Percentiles rank a stretch among this genome's conserved stretches.
phyloP scores from a whole-genome alignment of 257 asterid species.

The Paraleonurus japonicus region DNA sequence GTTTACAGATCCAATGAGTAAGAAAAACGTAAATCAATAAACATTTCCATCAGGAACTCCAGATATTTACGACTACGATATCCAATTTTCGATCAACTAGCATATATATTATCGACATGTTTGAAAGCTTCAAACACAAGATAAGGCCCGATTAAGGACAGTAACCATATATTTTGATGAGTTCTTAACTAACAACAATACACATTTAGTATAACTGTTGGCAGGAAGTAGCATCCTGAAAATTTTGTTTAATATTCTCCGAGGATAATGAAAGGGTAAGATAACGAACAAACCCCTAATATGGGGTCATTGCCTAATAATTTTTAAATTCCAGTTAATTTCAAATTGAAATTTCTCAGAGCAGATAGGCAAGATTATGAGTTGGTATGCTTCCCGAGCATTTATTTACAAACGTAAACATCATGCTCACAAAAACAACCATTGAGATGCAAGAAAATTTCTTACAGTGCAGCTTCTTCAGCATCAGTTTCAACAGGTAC shows the following conservation, averaged over 20 bases:
- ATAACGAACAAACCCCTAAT: background rate
- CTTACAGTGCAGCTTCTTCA: conserved; percentile 59
- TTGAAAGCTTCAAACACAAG: background rate
- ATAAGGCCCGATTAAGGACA: background rate
- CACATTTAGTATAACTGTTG: background rate
- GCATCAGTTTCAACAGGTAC: conserved; percentile 60
- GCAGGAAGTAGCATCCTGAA: background rate
- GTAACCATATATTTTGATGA: background rate
- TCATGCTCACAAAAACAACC: conserved; percentile 15
- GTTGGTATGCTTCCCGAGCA: conserved; percentile 14
- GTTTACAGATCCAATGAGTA: too few relatives aligned
- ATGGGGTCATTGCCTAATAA: conserved; percentile 1
- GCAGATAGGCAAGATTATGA: background rate
- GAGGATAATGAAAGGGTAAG: too few relatives aligned
- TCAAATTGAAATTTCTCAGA: conserved; percentile 4
- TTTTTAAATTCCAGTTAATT: background rate
- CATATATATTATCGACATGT: too few relatives aligned
- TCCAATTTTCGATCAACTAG: too few relatives aligned
- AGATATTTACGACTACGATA: too few relatives aligned
- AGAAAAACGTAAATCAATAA: too few relatives aligned
- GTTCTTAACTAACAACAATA: background rate
- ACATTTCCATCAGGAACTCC: too few relatives aligned
- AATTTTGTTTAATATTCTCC: background rate
- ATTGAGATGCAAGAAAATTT: conserved; percentile 9
- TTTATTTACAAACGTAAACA: conserved; percentile 7